Evolutionary conservation across 1,139 yeast genomes (phyloP), one percentile per base, ranked within the genome.

Genomic region (Geotrichum phurueaensis): DNA sequence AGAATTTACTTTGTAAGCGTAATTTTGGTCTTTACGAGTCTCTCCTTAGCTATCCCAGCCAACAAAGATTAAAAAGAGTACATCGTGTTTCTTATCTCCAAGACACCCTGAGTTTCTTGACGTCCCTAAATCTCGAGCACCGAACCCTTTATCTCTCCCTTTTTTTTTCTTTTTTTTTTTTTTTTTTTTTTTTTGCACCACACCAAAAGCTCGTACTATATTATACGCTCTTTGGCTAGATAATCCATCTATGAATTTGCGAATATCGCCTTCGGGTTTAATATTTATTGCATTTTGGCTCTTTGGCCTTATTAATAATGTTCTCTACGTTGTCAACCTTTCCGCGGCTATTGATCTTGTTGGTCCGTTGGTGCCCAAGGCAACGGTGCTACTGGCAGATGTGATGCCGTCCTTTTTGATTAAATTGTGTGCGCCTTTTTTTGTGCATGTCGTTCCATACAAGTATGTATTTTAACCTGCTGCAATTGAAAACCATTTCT

Each of bases 331-430:
- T 56, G 94, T 94, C 36, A 91, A 92, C 52, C 77, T 94, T 23
- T 86, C 96, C 0, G 96, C 98, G 0, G 98, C 98, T 2, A 83
- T 89, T 50, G 98, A 94, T 70, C 76, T 94, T 22, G 97, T 92
- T 0, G 97, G 97, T 0, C 82, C 89, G 0, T 69, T 79, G 20
- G 82, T 89, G 0, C 98, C 98, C 15, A 92, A 94, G 72, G 94
- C 96, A 0, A 77, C 86, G 6, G 96, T 94, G 3, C 76, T 94
- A 15, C 75, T 94, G 61, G 95, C 96, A 0, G 97, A 94, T 71
- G 89, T 94, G 45, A 66, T 89, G 45, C 98, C 99, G 0, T 83
- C 97, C 1, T 86, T 92, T 66, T 43, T 81, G 1, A 75, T 90
- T 65, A 94, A 94, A 71, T 63, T 87, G 9, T 62, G 79, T 0